Base-by-base conservation (phyloP, 2,329 filamentous ascomycete species). In the Sporothrix schenckii region DNA sequence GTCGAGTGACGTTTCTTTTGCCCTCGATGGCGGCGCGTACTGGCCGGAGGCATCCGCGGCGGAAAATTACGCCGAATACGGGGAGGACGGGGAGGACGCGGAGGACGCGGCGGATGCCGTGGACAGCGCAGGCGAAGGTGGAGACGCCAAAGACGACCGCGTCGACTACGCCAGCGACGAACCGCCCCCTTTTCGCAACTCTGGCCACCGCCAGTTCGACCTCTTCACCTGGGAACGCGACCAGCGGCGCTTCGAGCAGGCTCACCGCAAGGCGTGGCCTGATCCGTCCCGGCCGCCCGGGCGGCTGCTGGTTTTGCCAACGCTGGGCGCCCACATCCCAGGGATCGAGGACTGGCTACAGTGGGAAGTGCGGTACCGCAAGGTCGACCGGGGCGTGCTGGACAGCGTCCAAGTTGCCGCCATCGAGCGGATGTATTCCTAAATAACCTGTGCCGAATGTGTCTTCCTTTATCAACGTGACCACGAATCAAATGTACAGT, bases 301-400 rank as follows among this genome's bases (percentile, higher is more conserved):
- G 74, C 81, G 80, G 53, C 75, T 88, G 69, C 72, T 89, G 14
- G 85, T 84, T 30, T 79, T 88, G 71, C 86, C 86, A 3, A 86
- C 84, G 27, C 76, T 89, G 56, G 83, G 82, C 0, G 76, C 87
- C 4, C 77, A 81, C 1, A 71, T 86, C 9, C 84, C 84, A 0
- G 80, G 81, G 0, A 71, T 86, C 27, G 80, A 83, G 56, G 74
- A 82, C 39, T 86, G 83, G 84, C 74, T 87, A 9, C 75, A 79
- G 66, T 87, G 82, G 69, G 82, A 87, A 72, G 77, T 83, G 2
- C 78, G 84, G 67, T 88, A 86, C 72, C 83, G 81, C 71, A 83
- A 82, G 72, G 80, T 85, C 0, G 85, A 87, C 71, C 75, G 76
- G 9, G 75, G 75, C 0, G 75, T 84, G 19, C 74, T 85, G 21